A percentile compares a stretch with the other conserved stretches of the same genome.
These are phyloP conservation scores for Diaporthe nobilis DNA, from an alignment of 2,329 filamentous ascomycete species.

Conservation along the genomic window DNA sequence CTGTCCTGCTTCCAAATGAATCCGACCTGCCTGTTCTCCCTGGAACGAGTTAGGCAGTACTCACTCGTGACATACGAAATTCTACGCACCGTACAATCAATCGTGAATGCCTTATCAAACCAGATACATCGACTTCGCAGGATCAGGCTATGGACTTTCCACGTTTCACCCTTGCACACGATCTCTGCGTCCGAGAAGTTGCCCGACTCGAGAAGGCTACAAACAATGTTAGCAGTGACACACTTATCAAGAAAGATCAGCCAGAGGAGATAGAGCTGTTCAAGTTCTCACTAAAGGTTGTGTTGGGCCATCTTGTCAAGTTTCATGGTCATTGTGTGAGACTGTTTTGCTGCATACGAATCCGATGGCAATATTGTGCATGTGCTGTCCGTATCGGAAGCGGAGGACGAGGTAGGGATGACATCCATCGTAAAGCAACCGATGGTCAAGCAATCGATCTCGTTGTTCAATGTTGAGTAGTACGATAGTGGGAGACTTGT, in stretches of 20 bases:
- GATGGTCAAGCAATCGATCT: not conserved
- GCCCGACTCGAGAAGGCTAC: conserved; percentile 1
- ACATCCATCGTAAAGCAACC: not conserved
- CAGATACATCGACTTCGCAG: not conserved
- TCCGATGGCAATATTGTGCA: not conserved
- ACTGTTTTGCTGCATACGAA: not conserved
- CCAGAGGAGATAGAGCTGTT: not conserved
- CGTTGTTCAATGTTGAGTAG: not conserved
- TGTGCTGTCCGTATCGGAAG: too few relatives aligned
- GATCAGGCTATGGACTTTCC: not conserved
- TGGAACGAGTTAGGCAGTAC: not conserved
- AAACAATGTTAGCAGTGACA: not conserved
- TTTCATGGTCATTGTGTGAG: not conserved
- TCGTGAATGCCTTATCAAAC: conserved; percentile 13
- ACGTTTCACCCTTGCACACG: not conserved
- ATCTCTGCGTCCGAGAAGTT: conserved; percentile 18
- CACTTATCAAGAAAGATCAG: too few relatives aligned
- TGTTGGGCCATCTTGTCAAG: not conserved
- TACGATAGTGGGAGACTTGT: not conserved
- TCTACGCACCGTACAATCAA: not conserved
- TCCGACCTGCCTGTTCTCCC: not conserved
- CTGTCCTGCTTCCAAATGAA: not conserved
- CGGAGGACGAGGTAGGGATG: too few relatives aligned
- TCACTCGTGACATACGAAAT: not conserved
- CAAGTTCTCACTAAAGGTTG: not conserved